These are phyloP conservation scores for Lupinus albus DNA, from an alignment of 306 rosid species.

Conservation along the genomic window DNA sequence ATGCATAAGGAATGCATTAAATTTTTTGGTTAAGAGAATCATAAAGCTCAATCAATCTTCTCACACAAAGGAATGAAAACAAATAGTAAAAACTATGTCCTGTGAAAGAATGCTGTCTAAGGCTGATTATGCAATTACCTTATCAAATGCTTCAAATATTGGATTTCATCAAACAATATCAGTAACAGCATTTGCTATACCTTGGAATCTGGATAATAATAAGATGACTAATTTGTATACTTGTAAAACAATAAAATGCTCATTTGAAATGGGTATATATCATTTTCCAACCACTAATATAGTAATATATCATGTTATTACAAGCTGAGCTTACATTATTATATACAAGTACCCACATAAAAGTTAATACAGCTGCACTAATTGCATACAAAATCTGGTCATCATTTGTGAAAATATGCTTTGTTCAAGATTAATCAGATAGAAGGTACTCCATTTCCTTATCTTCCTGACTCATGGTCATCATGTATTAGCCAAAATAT, in stretches of 20 bases:
- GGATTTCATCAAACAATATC: conserved; percentile 9
- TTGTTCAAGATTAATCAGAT: conserved; percentile 26
- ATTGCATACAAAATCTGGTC: background rate
- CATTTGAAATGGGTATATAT: background rate
- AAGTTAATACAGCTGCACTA: conserved; percentile 22
- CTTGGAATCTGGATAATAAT: background rate
- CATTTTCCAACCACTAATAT: background rate
- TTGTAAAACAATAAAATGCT: conserved; percentile 18
- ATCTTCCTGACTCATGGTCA: conserved; percentile 15
- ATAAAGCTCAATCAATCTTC: no score
- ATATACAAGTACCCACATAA: conserved; percentile 37
- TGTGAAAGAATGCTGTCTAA: no score
- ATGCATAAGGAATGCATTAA: no score
- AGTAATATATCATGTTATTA: conserved; percentile 18
- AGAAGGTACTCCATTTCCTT: conserved; percentile 11
- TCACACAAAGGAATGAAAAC: no score
- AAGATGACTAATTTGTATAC: conserved; percentile 2
- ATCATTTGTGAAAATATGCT: conserved; percentile 22
- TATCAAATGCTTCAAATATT: background rate
- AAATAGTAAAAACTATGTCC: no score
- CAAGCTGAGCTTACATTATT: conserved; percentile 36
- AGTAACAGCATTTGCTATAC: background rate
- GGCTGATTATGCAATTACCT: background rate
- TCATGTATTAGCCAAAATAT: conserved; percentile 10
- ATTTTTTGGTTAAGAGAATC: no score